A percentile compares a stretch with the other conserved stretches of the same genome.
These are phyloP conservation scores for Leccinum griseonigrum DNA, from an alignment of 1,284 basidiomycete genomes.

Conservation along the genomic window DNA sequence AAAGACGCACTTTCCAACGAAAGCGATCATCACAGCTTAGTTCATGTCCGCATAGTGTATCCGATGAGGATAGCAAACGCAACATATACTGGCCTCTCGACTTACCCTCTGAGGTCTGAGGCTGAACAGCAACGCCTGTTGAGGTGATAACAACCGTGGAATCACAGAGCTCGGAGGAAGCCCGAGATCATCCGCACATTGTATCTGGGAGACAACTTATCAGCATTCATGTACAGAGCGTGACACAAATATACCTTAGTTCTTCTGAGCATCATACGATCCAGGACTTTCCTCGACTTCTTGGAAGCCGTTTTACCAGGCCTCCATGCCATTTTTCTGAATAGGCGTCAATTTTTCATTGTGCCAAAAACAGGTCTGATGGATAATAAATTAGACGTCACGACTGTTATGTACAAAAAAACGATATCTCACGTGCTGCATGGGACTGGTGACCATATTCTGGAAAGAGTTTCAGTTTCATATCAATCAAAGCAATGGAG, in stretches of 20 bases:
- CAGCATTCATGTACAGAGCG: neutral
- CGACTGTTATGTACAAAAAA: neutral
- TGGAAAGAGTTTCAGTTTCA: slow-evolving; percentile 26
- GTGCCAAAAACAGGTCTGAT: slow-evolving; percentile 85
- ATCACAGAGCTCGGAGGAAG: slow-evolving; percentile 64
- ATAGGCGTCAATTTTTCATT: slow-evolving; percentile 94
- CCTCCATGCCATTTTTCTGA: slow-evolving; percentile 76
- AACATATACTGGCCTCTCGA: too few relatives aligned
- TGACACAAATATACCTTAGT: slow-evolving; percentile 58
- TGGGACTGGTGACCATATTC: slow-evolving; percentile 90
- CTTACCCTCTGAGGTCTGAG: too few relatives aligned
- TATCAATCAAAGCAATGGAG: neutral
- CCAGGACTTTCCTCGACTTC: slow-evolving; percentile 86
- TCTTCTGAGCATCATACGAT: slow-evolving; percentile 94
- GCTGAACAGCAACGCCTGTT: too few relatives aligned
- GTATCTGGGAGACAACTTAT: slow-evolving; percentile 65
- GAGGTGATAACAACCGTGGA: too few relatives aligned
- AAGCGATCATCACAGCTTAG: too few relatives aligned
- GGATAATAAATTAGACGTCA: slow-evolving; percentile 3
- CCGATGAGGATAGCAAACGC: too few relatives aligned
- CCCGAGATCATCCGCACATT: slow-evolving; percentile 96
- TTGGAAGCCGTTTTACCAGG: slow-evolving; percentile 83
- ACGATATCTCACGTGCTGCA: slow-evolving; percentile 73
- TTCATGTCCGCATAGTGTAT: too few relatives aligned
- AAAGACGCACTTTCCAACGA: too few relatives aligned